Percentiles rank a stretch among this genome's conserved stretches.
These are phyloP conservation scores for Xerocomus spinulosus DNA, from an alignment of 768 basidiomycete species.

Conservation along the genomic window DNA sequence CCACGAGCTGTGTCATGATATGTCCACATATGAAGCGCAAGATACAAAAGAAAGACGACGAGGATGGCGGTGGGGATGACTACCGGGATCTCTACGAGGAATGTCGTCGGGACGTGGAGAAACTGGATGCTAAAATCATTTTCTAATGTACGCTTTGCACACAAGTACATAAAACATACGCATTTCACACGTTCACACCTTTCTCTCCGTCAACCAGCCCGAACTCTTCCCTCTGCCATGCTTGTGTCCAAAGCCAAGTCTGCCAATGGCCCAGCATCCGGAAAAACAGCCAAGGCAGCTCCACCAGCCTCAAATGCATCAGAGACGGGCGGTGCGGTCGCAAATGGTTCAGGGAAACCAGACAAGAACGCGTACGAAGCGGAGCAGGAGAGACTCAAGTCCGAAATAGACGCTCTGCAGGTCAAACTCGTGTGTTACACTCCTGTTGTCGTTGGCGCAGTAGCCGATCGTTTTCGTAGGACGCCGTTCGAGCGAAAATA, in stretches of 20 bases:
- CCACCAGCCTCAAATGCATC: constrained; percentile 21
- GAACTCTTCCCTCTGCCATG: constrained; percentile 21
- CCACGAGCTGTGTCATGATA: constrained; percentile 96
- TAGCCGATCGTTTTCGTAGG: constrained; percentile 37
- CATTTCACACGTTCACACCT: constrained; percentile 21
- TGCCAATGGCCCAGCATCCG: constrained; percentile 43
- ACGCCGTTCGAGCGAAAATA: constrained; percentile 73
- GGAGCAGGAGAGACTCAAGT: constrained; percentile 79
- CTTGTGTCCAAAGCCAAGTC: constrained; percentile 53
- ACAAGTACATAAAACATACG: not conserved
- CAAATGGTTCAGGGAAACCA: constrained; percentile 53
- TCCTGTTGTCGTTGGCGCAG: not conserved
- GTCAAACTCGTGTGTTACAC: constrained; percentile 64
- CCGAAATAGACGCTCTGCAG: constrained; percentile 81
- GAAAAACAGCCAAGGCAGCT: constrained; percentile 15
- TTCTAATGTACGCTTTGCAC: constrained; percentile 39
- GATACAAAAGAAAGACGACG: constrained; percentile 53
- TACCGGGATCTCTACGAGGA: constrained; percentile 86
- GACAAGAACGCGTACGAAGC: constrained; percentile 82
- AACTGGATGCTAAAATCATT: constrained; percentile 65
- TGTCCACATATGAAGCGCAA: constrained; percentile 79
- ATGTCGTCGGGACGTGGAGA: constrained; percentile 79
- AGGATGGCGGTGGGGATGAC: constrained; percentile 73
- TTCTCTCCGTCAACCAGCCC: constrained; percentile 16
- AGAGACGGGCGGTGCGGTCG: constrained; percentile 15